Percentiles rank a stretch among this genome's conserved stretches.
Evolutionary conservation across 495 filamentous ascomycete species (phyloP).

Genomic region (Astrocystis sublimbata): DNA sequence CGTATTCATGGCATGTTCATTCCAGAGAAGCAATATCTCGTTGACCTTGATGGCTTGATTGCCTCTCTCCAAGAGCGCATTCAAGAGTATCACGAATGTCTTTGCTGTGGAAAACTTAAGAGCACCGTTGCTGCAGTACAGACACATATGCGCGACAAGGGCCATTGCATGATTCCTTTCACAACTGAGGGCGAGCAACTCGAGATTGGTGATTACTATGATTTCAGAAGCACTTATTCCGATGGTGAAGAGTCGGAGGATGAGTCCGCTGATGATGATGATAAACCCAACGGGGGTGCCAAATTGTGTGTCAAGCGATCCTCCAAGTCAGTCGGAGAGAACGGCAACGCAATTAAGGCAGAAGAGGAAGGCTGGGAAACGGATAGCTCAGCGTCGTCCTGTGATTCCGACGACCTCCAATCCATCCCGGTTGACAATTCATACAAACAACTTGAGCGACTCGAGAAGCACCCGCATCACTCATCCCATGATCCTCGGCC

Average conservation of each 20-base stretch:
- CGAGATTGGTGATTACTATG: slow-evolving; percentile 96
- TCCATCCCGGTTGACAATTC: slow-evolving; percentile 69
- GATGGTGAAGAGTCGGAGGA: slow-evolving; percentile 68
- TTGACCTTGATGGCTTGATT: slow-evolving; percentile 78
- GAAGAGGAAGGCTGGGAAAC: slow-evolving; percentile 85
- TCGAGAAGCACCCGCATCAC: slow-evolving; percentile 66
- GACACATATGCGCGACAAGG: slow-evolving; percentile 95
- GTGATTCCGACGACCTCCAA: slow-evolving; percentile 74
- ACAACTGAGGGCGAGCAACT: slow-evolving; percentile 86
- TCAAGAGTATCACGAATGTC: slow-evolving; percentile 68
- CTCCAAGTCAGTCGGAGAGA: slow-evolving; percentile 47
- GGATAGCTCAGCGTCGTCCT: slow-evolving; percentile 78
- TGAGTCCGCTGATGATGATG: slow-evolving; percentile 51
- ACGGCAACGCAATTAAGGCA: slow-evolving; percentile 53
- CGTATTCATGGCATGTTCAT: slow-evolving; percentile 95
- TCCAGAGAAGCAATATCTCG: slow-evolving; percentile 79
- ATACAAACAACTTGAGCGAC: slow-evolving; percentile 59
- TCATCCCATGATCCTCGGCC: slow-evolving; percentile 62
- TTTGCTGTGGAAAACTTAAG: slow-evolving; percentile 80
- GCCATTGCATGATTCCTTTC: slow-evolving; percentile 95
- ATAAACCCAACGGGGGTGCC: slow-evolving; percentile 55
- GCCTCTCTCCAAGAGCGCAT: slow-evolving; percentile 72
- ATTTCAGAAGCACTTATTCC: slow-evolving; percentile 92
- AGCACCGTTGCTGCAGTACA: slow-evolving; percentile 73
- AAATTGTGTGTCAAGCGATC: slow-evolving; percentile 57